These are phyloP conservation scores for Phytopythium oedochilum DNA, from an alignment of 352 stramenopile species.

Conservation along the genomic window DNA sequence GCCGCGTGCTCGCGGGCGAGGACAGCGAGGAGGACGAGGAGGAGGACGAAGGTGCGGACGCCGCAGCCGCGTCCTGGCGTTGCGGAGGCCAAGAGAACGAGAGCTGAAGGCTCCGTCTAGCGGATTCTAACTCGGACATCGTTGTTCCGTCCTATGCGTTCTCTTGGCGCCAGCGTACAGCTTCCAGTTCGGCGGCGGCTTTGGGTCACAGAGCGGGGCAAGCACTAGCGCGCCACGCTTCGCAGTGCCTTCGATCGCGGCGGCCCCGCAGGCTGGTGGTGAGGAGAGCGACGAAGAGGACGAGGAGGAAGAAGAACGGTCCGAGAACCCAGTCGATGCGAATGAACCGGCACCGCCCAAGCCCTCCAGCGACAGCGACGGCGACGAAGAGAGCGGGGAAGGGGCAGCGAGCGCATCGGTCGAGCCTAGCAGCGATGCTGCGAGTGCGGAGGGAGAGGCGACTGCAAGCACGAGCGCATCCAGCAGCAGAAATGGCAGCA, in stretches of 20 bases:
- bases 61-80: too few species aligned
- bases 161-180: conserved; percentile 23
- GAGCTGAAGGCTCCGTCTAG: not conserved
- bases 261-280: conserved; percentile 9
- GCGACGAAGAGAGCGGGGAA: conserved; percentile 7
- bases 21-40: conserved; percentile 81
- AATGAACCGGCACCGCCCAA: not conserved
- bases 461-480: not conserved
- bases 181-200: conserved; percentile 45
- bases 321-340: conserved; percentile 11
- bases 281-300: conserved; percentile 22
- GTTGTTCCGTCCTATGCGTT: not conserved
- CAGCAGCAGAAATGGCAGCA: not conserved
- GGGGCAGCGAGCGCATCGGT: not conserved
- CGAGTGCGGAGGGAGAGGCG: not conserved
- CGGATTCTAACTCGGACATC: not conserved
- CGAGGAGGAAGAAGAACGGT: conserved; percentile 32
- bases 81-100: not conserved
- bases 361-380: conserved; percentile 16
- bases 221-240: conserved; percentile 19
- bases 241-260: conserved; percentile 16
- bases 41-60: conserved; percentile 39
- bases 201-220: conserved; percentile 16
- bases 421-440: not conserved
- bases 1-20: conserved; percentile 66